Base-by-base conservation (phyloP, 1,284 basidiomycete species). In the Naganishia sp. region DNA sequence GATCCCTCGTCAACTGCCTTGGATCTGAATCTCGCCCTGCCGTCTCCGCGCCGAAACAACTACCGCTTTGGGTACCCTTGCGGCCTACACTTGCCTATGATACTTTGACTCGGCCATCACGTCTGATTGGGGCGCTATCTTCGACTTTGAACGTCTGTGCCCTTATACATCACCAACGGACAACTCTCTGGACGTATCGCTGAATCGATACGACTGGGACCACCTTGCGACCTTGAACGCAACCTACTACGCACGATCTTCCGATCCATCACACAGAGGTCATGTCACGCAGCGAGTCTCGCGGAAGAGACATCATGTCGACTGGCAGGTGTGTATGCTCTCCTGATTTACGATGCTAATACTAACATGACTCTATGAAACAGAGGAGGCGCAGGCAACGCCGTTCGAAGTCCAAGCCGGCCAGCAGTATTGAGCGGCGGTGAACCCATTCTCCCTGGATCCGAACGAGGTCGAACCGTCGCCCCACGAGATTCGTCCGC, bases 331-430 rank as follows among this genome's bases (percentile, higher is more conserved):
- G 25, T 53, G 65, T 53, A 25, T 15, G 47, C 6, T 45, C 25
- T 13, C 32, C 49, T 21, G 18, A 3, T 17, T 46, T 13, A 10
- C 25, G 11, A 21, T 32, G 41, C 31, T 18, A n/a, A 13, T 17
- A 31, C 45, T 32, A 5, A 28, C 1, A 41, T 25, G 1, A 2
- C 25, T 5, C 32, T 17, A 21, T 13, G 15, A n/a, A 1, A 23
- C 53, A 61, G 67, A 66, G 79, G 79, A 43, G 79, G 79, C 35
- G 77, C 75, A 6, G 79, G 79, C 21, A 80, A 80, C 67, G 68
- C 77, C n/a, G 70, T 79, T 35, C 70, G 77, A 62, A 76, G 75
- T n/a, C 70, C 76, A 23, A 72, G 70, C 32, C 57, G 72, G 25
- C 35, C 55, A 32, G 53, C 43, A 11, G 57, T 43, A 1, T 23